phyloP scores from a whole-genome alignment of 306 rosid species.

The Cercis canadensis region DNA sequence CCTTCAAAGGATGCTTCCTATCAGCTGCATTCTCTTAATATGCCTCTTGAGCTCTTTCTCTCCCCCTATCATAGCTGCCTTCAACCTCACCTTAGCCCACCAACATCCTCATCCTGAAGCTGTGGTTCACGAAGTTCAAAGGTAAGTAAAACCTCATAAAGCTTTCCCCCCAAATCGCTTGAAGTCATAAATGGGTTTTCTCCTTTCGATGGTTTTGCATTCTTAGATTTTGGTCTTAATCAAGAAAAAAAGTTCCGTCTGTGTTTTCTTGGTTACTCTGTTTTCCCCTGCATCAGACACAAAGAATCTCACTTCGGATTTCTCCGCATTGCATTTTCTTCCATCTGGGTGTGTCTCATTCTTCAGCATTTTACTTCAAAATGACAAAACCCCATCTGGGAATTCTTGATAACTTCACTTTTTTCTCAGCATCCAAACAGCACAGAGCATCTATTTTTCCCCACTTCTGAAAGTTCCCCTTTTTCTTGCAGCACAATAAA shows the following conservation, averaged over 20 bases:
- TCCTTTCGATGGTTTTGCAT: constrained; percentile 1
- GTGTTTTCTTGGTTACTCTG: not conserved
- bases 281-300: not conserved
- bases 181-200: constrained; percentile 27
- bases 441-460: constrained; percentile 11
- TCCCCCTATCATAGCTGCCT: constrained; percentile 51
- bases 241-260: not conserved
- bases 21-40: constrained; percentile 71
- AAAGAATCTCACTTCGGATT: not conserved
- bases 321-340: constrained; percentile 6
- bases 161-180: not conserved
- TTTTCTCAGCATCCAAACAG: constrained; percentile 42
- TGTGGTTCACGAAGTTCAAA: constrained; percentile 71
- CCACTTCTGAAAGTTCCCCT: constrained; percentile 3
- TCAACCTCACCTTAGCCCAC: constrained; percentile 76
- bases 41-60: constrained; percentile 56
- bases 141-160: constrained; percentile 46
- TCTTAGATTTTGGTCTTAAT: constrained; percentile 3
- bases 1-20: constrained; percentile 57
- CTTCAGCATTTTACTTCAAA: not conserved
- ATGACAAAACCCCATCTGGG: constrained; percentile 6
- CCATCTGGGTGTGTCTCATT: not conserved
- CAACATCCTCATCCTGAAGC: constrained; percentile 89
- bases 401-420: not conserved
- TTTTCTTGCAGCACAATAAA: constrained; percentile 64